A percentile compares a stretch with the other conserved stretches of the same genome.
Evolutionary conservation across 1,284 basidiomycete genomes (phyloP).

Genomic region (Polyporus tsugae): DNA sequence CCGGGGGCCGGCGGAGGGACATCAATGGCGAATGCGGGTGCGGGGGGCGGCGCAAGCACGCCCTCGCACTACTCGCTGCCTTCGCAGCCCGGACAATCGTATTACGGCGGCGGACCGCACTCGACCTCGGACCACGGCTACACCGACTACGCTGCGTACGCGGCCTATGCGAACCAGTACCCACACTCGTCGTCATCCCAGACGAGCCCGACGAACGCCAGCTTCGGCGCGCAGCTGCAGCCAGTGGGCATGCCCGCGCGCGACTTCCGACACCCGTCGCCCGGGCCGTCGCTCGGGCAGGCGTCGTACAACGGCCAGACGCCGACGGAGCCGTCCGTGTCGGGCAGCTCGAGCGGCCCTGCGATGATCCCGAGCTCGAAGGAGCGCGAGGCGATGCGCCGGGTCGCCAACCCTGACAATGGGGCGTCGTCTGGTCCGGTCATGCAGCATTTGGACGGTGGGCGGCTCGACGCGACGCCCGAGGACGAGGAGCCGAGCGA

Average conservation of each 20-base stretch:
- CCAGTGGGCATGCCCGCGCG: conserved; percentile 19
- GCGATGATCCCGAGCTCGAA: conserved; percentile 41
- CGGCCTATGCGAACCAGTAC: conserved; percentile 34
- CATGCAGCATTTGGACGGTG: conserved; percentile 43
- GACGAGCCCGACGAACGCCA: conserved; percentile 25
- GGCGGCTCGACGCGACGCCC: conserved; percentile 36
- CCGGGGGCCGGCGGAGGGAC: background rate
- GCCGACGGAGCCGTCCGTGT: conserved; percentile 23
- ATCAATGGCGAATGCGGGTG: conserved; percentile 11
- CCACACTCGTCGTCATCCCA: conserved; percentile 24
- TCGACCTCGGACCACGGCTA: conserved; percentile 29
- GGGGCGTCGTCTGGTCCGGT: conserved; percentile 21
- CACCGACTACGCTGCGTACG: conserved; percentile 38
- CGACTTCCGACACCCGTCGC: conserved; percentile 39
- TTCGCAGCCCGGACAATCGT: conserved; percentile 31
- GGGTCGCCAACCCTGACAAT: conserved; percentile 36
- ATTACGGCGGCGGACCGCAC: conserved; percentile 31
- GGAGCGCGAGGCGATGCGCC: conserved; percentile 42
- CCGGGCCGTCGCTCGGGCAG: conserved; percentile 40
- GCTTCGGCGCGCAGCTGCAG: conserved; percentile 21
- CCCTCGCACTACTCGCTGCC: conserved; percentile 34
- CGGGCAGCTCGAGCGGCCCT: conserved; percentile 24
- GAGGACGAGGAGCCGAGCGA: conserved; percentile 39
- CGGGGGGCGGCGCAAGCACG: conserved; percentile 14
- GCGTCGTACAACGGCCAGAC: conserved; percentile 15